These are phyloP conservation scores for Colletotrichum lindemuthianum DNA, from an alignment of 2,329 filamentous ascomycete species.

Conservation along the genomic window DNA sequence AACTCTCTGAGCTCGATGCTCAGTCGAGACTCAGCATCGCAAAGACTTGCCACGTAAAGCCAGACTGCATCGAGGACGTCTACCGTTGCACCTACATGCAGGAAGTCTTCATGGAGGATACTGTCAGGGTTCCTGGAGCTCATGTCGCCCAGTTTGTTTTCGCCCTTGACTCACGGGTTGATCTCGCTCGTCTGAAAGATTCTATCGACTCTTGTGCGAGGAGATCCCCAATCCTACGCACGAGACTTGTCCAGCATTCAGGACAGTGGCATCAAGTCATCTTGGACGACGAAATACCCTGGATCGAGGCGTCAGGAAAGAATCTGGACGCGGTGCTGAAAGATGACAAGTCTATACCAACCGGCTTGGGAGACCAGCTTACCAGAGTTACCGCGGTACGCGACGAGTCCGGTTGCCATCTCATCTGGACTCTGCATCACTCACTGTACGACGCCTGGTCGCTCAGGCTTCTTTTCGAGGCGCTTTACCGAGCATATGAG, in stretches of 20 bases:
- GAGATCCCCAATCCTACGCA: conserved; percentile 4
- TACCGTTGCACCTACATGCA: conserved; percentile 16
- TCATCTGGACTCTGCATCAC: conserved; percentile 33
- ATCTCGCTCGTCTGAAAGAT: not conserved
- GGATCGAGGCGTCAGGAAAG: not conserved
- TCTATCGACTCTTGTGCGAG: not conserved
- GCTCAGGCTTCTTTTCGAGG: conserved; percentile 34
- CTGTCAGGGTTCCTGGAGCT: conserved; percentile 6
- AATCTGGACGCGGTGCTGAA: not conserved
- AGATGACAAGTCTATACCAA: conserved; percentile 3
- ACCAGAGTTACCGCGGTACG: conserved; percentile 11
- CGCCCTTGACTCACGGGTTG: not conserved
- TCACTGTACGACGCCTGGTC: conserved; percentile 34
- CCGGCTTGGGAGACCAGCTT: conserved; percentile 8
- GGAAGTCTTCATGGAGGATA: conserved; percentile 9
- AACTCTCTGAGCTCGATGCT: not conserved
- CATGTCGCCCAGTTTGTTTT: conserved; percentile 22
- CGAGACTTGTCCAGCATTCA: conserved; percentile 2
- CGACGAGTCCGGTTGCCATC: not conserved
- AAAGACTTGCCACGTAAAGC: not conserved
- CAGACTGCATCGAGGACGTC: conserved; percentile 1
- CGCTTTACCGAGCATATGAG: conserved; percentile 33
- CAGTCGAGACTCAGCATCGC: not conserved
- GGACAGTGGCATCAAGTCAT: conserved; percentile 4
- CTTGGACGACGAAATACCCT: not conserved